Percentiles rank a stretch among this genome's conserved stretches.
Evolutionary conservation across 2,329 filamentous ascomycete species (phyloP).

Genomic region (Aspergillus ochraceoroseus): DNA sequence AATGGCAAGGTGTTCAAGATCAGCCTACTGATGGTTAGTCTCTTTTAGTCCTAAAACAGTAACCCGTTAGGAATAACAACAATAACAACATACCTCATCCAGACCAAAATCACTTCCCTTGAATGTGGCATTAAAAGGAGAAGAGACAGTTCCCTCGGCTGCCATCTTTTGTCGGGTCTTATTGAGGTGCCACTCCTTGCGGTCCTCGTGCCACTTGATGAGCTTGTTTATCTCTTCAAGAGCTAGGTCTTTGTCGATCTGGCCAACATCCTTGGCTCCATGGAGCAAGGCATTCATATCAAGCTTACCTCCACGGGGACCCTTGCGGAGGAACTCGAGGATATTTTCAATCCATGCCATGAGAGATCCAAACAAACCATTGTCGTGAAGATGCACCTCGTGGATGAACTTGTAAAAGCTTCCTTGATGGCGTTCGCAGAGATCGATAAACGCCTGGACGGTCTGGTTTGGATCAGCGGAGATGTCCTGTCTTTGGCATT

Average conservation of each 20-base stretch:
- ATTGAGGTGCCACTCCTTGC: constrained; percentile 97
- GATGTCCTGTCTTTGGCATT: constrained; percentile 68
- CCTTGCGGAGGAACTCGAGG: constrained; percentile 82
- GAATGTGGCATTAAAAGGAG: constrained; percentile 58
- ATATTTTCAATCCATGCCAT: constrained; percentile 98
- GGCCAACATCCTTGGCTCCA: constrained; percentile 63
- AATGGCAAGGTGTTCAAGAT: constrained; percentile 79
- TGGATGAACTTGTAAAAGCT: constrained; percentile 99
- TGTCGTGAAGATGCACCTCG: constrained; percentile 94
- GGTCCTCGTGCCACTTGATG: constrained; percentile 87
- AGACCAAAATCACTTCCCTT: constrained; percentile 83
- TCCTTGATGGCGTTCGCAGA: constrained; percentile 89
- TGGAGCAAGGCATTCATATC: constrained; percentile 94
- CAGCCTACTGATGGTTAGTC: constrained; percentile 46
- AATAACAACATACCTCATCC: constrained; percentile 63
- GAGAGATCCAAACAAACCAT: constrained; percentile 88
- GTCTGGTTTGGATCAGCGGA: constrained; percentile 97
- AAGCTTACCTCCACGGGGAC: constrained; percentile 74
- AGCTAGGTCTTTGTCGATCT: constrained; percentile 66
- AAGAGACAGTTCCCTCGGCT: constrained; percentile 60
- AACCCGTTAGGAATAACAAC: no score
- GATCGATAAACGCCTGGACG: constrained; percentile 94
- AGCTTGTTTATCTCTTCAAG: constrained; percentile 77
- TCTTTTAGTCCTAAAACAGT: neutral
- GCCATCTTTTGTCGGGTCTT: constrained; percentile 99